Base-by-base conservation (phyloP, 495 filamentous ascomycete genomes). In the Tuber umbilicatum region DNA sequence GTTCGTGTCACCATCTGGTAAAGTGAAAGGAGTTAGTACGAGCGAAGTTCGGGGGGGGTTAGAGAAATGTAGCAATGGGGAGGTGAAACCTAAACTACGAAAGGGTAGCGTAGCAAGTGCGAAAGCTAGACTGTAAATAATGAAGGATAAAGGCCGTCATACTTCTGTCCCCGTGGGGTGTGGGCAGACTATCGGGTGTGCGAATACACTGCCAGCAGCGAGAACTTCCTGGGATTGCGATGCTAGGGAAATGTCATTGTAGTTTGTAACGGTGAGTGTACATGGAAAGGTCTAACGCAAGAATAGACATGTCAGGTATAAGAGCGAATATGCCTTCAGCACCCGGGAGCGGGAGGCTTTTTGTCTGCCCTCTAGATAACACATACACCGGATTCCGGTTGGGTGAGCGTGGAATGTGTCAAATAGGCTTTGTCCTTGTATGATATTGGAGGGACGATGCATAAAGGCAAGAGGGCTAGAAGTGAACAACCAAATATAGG, bases 211-310 rank as follows among this genome's bases (percentile, higher is more conserved):
- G 27, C 70, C 85, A 27, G 85, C 78, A 43, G 85, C 84, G 39
- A 88, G 75, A 10, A 81, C 73, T 73, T 75, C 85, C 87, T 6
- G 87, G 87, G 9, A 87, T 77, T 41, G 86, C 73, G 75, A 88
- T 89, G 35, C 83, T 80, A 37, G 84, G 81, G 73, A 88, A 85
- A 76, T 87, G 86, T 39, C 81, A 80, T 64, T 77, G 75, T 4
- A 89, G 84, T 80, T 88, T 84, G 23, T 83, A 77, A 6, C 87
- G 85, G 78, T 88, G 87, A 17, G 83, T 83, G 78, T 86, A 87
- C 85, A 88, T 87, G 0, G 87, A 86, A 16, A 89, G 80, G 9
- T 87, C 87, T 12, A 89, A 84, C 2, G 86, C 81, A 9, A 89
- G 84, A 75, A 89, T 88, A 71, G 83, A 84, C 0, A 86, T 86